Conservation (phyloP, 306 rosid species). For the Ormosia semicastrata region DNA sequence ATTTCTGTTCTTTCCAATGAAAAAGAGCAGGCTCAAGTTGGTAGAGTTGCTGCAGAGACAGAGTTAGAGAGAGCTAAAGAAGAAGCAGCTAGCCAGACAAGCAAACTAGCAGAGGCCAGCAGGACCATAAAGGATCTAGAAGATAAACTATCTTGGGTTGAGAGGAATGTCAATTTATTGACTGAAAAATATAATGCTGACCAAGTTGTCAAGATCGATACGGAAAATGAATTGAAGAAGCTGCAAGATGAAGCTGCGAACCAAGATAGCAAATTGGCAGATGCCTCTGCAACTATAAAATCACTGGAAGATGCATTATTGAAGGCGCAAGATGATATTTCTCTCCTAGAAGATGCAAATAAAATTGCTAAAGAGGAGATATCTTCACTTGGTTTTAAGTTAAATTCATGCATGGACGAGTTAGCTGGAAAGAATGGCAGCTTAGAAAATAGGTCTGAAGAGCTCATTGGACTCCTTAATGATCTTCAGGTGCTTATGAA, state of each 20-base stretch:
- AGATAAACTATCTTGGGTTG: conserved; percentile 55
- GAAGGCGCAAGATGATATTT: conserved; percentile 67
- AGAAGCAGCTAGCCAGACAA: conserved; percentile 54
- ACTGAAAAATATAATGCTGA: conserved; percentile 61
- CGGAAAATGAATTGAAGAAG: conserved; percentile 71
- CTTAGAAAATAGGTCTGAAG: conserved; percentile 57
- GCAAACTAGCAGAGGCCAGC: conserved; percentile 65
- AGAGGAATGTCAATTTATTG: conserved; percentile 48
- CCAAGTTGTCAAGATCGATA: conserved; percentile 48
- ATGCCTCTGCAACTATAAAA: conserved; percentile 48
- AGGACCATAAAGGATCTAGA: conserved; percentile 64
- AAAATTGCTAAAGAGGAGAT: conserved; percentile 69
- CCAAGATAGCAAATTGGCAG: conserved; percentile 55
- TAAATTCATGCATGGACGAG: conserved; percentile 69
- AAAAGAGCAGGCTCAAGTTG: conserved; percentile 64
- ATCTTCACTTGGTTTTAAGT: conserved; percentile 59
- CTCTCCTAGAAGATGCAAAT: conserved; percentile 56
- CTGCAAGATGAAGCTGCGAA: conserved; percentile 64
- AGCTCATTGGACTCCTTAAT: conserved; percentile 54
- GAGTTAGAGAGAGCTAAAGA: conserved; percentile 65
- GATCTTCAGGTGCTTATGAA: conserved; percentile 72
- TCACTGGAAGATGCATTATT: conserved; percentile 65
- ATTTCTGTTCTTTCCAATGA: conserved; percentile 50
- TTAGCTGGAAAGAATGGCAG: conserved; percentile 63
- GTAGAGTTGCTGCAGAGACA: conserved; percentile 56